Conservation (phyloP, 2,329 filamentous ascomycete genomes). For the Zarea fungicola region DNA sequence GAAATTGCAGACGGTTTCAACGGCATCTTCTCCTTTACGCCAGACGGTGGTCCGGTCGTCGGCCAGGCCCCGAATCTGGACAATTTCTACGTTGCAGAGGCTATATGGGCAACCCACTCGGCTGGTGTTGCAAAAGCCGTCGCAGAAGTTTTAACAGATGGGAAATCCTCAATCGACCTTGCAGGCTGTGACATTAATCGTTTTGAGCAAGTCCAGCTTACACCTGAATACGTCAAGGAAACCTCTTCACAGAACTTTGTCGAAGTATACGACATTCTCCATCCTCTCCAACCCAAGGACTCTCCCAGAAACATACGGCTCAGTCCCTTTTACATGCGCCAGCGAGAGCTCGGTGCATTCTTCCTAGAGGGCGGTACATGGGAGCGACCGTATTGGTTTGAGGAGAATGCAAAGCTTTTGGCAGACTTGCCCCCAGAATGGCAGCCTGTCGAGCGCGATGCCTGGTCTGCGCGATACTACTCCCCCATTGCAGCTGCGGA, state of each 20-base stretch:
- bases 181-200: conserved; percentile 54
- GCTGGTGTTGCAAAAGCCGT: conserved; percentile 57
- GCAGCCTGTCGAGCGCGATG: conserved; percentile 50
- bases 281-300: conserved; percentile 52
- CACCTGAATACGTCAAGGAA: conserved; percentile 49
- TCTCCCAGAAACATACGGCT: conserved; percentile 54
- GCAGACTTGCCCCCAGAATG: conserved; percentile 47
- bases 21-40: conserved; percentile 61
- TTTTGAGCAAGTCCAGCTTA: conserved; percentile 57
- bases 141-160: conserved; percentile 53
- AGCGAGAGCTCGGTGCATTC: conserved; percentile 50
- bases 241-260: conserved; percentile 57
- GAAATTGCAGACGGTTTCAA: conserved; percentile 58
- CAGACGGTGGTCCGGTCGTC: conserved; percentile 56
- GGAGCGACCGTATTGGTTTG: conserved; percentile 61
- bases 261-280: conserved; percentile 60
- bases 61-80: conserved; percentile 53
- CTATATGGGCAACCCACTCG: conserved; percentile 63
- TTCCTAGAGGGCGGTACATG: conserved; percentile 57
- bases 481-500: conserved; percentile 55
- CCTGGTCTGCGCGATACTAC: conserved; percentile 53
- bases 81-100: conserved; percentile 60
- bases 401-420: conserved; percentile 48
- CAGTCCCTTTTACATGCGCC: conserved; percentile 52
- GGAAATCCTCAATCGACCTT: conserved; percentile 50